phyloP scores from a whole-genome alignment of 1,284 basidiomycete species.

The Coniophora puteana region DNA sequence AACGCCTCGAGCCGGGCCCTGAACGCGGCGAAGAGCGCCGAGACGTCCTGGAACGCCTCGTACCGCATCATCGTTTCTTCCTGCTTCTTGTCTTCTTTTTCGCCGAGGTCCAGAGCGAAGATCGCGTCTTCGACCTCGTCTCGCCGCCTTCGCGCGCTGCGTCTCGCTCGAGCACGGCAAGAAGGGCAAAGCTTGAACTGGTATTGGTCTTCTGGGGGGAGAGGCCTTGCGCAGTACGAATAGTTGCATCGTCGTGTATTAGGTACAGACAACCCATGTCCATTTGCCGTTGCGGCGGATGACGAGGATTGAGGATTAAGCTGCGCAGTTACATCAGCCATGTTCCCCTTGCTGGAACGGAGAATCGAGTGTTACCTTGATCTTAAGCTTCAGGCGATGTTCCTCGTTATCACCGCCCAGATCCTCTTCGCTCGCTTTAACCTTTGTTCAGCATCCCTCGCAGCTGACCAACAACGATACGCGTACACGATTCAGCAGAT shows the following conservation, averaged over 20 bases:
- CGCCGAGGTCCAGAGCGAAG: neutral
- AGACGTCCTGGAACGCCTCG: conserved; percentile 15
- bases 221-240: too few relatives aligned
- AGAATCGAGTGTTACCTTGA: too few relatives aligned
- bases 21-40: conserved; percentile 15
- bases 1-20: conserved; percentile 16
- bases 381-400: too few relatives aligned
- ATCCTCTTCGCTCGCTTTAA: too few relatives aligned
- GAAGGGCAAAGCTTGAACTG: conserved; percentile 18
- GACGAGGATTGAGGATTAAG: neutral
- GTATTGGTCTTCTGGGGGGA: conserved; percentile 13
- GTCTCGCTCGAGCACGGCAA: conserved; percentile 18
- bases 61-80: conserved; percentile 7
- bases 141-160: conserved; percentile 3
- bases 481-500: too few relatives aligned
- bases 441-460: neutral
- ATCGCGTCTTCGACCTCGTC: neutral
- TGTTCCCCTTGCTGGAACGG: too few relatives aligned
- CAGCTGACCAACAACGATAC: neutral
- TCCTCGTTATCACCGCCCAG: too few relatives aligned
- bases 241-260: too few relatives aligned
- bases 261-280: too few relatives aligned
- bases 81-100: neutral
- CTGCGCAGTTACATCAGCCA: too few relatives aligned
- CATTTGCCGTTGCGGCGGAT: conserved; percentile 9